Conservation (phyloP, 2,329 filamentous ascomycete species). For the Exophiala calicioides region DNA sequence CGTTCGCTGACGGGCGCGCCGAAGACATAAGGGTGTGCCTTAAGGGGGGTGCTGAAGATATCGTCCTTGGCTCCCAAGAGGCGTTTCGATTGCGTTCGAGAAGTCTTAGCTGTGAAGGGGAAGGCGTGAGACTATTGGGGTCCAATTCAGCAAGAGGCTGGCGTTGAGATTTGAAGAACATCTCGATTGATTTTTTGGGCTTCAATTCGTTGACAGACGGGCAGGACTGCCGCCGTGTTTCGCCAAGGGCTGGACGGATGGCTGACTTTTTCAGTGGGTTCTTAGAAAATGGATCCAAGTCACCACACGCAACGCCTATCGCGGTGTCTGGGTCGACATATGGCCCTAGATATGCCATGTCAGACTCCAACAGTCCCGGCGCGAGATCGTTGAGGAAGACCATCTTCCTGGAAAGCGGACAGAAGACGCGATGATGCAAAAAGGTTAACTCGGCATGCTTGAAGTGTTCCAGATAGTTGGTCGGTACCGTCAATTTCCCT, state of each 20-base stretch:
- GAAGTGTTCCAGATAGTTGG: constrained; percentile 79
- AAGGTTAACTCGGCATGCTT: constrained; percentile 89
- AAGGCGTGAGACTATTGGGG: constrained; percentile 66
- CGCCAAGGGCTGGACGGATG: constrained; percentile 37
- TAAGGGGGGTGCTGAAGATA: constrained; percentile 41
- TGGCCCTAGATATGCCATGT: constrained; percentile 79
- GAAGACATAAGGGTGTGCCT: constrained; percentile 40
- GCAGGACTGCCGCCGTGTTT: constrained; percentile 44
- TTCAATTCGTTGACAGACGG: constrained; percentile 56
- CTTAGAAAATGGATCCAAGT: constrained; percentile 70
- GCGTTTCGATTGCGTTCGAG: constrained; percentile 55
- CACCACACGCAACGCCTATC: constrained; percentile 72
- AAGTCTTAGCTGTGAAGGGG: constrained; percentile 63
- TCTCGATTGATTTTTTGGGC: constrained; percentile 61
- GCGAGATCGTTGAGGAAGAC: constrained; percentile 73
- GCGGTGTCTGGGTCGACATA: constrained; percentile 70
- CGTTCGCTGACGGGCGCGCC: constrained; percentile 43
- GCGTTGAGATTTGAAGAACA: constrained; percentile 66
- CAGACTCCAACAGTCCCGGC: constrained; percentile 62
- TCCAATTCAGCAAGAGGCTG: constrained; percentile 67
- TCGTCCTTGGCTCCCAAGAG: constrained; percentile 58
- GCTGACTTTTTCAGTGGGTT: constrained; percentile 33
- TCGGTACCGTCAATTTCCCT: constrained; percentile 77
- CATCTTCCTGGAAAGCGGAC: constrained; percentile 68
- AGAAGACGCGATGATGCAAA: constrained; percentile 91